Percentiles rank a stretch among this genome's conserved stretches.
These are phyloP conservation scores for Dichotomocladium elegans DNA, from an alignment of 371 early-diverging fungal genomes.

Conservation along the genomic window DNA sequence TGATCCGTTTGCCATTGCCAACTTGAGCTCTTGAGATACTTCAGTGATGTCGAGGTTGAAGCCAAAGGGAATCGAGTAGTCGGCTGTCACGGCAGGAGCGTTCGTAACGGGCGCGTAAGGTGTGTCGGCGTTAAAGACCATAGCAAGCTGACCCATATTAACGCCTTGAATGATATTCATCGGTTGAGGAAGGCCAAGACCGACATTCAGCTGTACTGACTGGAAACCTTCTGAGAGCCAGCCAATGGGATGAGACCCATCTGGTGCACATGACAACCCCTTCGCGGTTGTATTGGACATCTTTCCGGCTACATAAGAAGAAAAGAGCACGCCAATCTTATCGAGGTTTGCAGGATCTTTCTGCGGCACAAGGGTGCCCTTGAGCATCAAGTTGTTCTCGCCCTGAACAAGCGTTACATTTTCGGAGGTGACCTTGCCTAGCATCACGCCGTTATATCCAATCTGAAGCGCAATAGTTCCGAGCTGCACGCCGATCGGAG, in stretches of 20 bases:
- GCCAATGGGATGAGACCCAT: constrained; percentile 40
- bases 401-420: constrained; percentile 41
- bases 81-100: constrained; percentile 43
- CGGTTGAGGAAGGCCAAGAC: constrained; percentile 28
- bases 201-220: constrained; percentile 43
- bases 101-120: constrained; percentile 42
- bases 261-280: constrained; percentile 47
- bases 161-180: constrained; percentile 47
- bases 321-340: constrained; percentile 41
- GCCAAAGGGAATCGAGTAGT: constrained; percentile 48
- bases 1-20: constrained; percentile 37
- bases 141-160: constrained; percentile 44
- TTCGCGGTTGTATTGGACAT: constrained; percentile 40
- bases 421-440: constrained; percentile 43
- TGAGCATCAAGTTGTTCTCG: constrained; percentile 42
- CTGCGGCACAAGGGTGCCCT: constrained; percentile 43
- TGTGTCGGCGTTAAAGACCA: constrained; percentile 32
- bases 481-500: constrained; percentile 49
- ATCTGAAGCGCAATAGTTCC: constrained; percentile 47
- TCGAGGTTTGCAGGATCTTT: constrained; percentile 30
- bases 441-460: constrained; percentile 31
- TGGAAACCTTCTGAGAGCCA: constrained; percentile 53
- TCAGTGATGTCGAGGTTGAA: constrained; percentile 47
- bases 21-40: constrained; percentile 37
- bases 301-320: constrained; percentile 43